These are phyloP conservation scores for Kurtzmaniella quercitrusa DNA, from an alignment of 1,139 yeast species.

Conservation along the genomic window DNA sequence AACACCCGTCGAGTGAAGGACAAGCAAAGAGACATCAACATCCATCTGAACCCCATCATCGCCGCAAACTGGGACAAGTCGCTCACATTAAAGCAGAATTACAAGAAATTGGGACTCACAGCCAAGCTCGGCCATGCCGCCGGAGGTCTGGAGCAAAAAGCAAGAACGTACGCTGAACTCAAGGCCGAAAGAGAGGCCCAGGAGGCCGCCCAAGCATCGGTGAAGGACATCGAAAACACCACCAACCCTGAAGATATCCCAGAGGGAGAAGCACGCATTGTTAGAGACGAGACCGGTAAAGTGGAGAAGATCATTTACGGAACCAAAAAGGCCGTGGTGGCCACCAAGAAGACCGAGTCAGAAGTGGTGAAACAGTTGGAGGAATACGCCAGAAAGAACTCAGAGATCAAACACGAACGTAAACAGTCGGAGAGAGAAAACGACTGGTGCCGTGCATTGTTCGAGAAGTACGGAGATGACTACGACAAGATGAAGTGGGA, in stretches of 20 bases:
- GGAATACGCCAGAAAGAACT: constrained; percentile 53
- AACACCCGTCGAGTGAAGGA: constrained; percentile 68
- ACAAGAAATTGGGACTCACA: constrained; percentile 69
- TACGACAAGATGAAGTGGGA: constrained; percentile 92
- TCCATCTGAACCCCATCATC: constrained; percentile 72
- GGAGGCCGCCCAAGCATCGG: constrained; percentile 23
- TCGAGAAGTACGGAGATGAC: constrained; percentile 82
- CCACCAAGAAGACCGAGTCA: constrained; percentile 13
- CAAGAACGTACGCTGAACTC: constrained; percentile 35
- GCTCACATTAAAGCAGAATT: constrained; percentile 79
- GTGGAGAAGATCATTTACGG: constrained; percentile 72
- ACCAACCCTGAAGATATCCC: constrained; percentile 58
- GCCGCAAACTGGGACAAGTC: constrained; percentile 88
- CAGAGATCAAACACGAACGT: constrained; percentile 46
- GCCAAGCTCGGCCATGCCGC: constrained; percentile 61
- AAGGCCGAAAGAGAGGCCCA: constrained; percentile 22
- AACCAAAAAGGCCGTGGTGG: constrained; percentile 33
- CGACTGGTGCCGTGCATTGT: constrained; percentile 63
- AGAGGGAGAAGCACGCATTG: constrained; percentile 79
- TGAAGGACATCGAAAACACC: constrained; percentile 36
- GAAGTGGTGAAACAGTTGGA: constrained; percentile 66
- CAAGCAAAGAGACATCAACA: constrained; percentile 58
- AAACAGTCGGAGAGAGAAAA: constrained; percentile 67
- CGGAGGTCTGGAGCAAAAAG: constrained; percentile 61
- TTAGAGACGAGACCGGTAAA: constrained; percentile 69